A percentile compares a stretch with the other conserved stretches of the same genome.
phyloP scores from a whole-genome alignment of 352 stramenopile genomes.

The Pythium rhizo-oryzae region DNA sequence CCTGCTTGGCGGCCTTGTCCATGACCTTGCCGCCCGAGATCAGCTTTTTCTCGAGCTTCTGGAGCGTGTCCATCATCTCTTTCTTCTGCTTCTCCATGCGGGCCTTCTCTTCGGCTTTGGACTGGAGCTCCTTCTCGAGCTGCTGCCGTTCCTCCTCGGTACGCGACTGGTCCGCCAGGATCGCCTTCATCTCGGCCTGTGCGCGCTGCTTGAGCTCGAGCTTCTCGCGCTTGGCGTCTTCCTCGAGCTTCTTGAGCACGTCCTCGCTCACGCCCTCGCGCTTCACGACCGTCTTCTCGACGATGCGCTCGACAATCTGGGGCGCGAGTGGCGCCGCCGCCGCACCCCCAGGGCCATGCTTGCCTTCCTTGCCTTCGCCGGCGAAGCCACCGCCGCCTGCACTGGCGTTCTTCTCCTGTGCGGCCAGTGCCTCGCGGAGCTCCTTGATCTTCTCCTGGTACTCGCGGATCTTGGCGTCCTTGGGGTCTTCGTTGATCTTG shows the following conservation, averaged over 20 bases:
- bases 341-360: not conserved
- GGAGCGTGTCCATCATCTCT: conserved; percentile 91
- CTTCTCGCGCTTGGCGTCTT: conserved; percentile 77
- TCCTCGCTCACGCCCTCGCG: conserved; percentile 74
- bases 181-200: conserved; percentile 81
- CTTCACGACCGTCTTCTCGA: conserved; percentile 81
- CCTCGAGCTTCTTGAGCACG: conserved; percentile 76
- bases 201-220: conserved; percentile 69
- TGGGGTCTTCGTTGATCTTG: conserved; percentile 98
- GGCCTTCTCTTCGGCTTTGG: conserved; percentile 83
- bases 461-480: conserved; percentile 97
- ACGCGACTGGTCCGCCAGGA: conserved; percentile 82
- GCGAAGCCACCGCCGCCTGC: conserved; percentile 29
- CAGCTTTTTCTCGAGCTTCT: conserved; percentile 72
- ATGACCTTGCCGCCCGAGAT: conserved; percentile 95
- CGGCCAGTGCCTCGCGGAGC: conserved; percentile 50
- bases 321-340: conserved; percentile 18
- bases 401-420: conserved; percentile 52
- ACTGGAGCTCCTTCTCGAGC: conserved; percentile 85
- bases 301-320: conserved; percentile 62
- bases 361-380: conserved; percentile 18
- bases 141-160: conserved; percentile 89
- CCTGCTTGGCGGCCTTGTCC: conserved; percentile 94
- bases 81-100: conserved; percentile 87
- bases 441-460: conserved; percentile 95